Conservation (phyloP, 768 basidiomycete species). For the Amanita muscaria region DNA sequence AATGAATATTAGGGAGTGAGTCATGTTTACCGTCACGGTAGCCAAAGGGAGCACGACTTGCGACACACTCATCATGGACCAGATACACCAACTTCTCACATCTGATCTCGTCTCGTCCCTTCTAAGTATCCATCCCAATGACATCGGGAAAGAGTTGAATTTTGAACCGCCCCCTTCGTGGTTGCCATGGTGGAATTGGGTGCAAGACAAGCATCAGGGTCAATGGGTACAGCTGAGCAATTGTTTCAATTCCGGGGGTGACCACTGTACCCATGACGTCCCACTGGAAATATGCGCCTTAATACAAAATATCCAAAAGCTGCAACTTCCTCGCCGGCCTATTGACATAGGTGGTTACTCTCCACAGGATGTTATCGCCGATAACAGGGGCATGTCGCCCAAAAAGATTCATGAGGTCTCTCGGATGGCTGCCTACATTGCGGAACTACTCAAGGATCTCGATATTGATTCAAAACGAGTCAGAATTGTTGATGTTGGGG, state of each 20-base stretch:
- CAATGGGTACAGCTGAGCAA: conserved; percentile 4
- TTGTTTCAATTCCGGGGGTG: conserved; percentile 3
- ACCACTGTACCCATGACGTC: background rate
- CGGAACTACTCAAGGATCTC: conserved; percentile 16
- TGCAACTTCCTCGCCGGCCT: conserved; percentile 7
- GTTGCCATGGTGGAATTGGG: conserved; percentile 8
- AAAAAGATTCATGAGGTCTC: conserved; percentile 70
- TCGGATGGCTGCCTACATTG: conserved; percentile 51
- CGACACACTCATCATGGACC: conserved; percentile 2
- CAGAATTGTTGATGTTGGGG: conserved; percentile 64
- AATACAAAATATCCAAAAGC: conserved; percentile 4
- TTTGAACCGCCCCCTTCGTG: conserved; percentile 5
- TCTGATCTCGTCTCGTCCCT: conserved; percentile 7
- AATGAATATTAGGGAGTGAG: too few species aligned
- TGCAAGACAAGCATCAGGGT: background rate
- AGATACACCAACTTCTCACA: conserved; percentile 6
- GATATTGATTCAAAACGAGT: conserved; percentile 5
- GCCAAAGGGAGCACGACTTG: too few species aligned
- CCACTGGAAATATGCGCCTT: conserved; percentile 5
- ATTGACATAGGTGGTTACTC: background rate
- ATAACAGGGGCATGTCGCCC: conserved; percentile 52
- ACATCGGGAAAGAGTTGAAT: background rate
- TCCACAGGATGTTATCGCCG: conserved; percentile 1
- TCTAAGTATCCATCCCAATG: conserved; percentile 6
- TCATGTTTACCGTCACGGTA: too few species aligned